These are phyloP conservation scores for Cryptosporidium xiaoi DNA, from an alignment of 169 alveolate species.

Conservation along the genomic window DNA sequence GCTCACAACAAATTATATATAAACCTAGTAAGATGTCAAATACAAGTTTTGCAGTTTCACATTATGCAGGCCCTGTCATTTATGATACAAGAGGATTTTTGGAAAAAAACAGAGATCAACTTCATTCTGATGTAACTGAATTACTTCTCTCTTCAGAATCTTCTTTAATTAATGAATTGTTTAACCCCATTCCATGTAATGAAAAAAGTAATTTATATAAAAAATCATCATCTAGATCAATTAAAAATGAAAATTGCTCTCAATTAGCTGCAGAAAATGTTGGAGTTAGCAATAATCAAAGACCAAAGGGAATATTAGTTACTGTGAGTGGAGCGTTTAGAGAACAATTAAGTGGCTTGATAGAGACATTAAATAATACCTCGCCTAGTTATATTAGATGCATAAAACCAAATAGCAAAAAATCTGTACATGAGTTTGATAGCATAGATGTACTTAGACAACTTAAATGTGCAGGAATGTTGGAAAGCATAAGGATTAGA, in stretches of 20 bases:
- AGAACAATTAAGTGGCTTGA: conserved; percentile 81
- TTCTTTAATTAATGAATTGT: conserved; percentile 75
- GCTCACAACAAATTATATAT: conserved; percentile 3
- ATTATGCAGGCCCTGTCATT: conserved; percentile 85
- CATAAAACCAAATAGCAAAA: conserved; percentile 89
- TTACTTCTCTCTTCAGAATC: conserved; percentile 72
- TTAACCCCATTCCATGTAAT: conserved; percentile 17
- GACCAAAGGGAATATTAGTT: conserved; percentile 60
- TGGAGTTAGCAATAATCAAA: background rate
- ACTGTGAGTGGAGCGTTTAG: conserved; percentile 78
- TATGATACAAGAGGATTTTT: conserved; percentile 82
- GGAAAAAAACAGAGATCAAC: conserved; percentile 85
- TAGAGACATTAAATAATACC: conserved; percentile 82
- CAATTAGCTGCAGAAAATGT: conserved; percentile 60
- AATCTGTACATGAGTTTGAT: conserved; percentile 84
- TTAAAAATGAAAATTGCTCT: background rate
- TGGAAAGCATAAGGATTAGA: conserved; percentile 85
- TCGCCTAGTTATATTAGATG: conserved; percentile 91
- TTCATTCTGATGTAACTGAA: conserved; percentile 77
- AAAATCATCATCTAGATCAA: conserved; percentile 37
- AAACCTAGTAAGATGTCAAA: conserved; percentile 72
- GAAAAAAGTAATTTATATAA: background rate
- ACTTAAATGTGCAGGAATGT: conserved; percentile 86
- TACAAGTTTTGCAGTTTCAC: conserved; percentile 78
- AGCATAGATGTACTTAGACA: conserved; percentile 86